These are phyloP conservation scores for Plasmodium cynomolgi DNA, from an alignment of 169 alveolate genomes.

Conservation along the genomic window DNA sequence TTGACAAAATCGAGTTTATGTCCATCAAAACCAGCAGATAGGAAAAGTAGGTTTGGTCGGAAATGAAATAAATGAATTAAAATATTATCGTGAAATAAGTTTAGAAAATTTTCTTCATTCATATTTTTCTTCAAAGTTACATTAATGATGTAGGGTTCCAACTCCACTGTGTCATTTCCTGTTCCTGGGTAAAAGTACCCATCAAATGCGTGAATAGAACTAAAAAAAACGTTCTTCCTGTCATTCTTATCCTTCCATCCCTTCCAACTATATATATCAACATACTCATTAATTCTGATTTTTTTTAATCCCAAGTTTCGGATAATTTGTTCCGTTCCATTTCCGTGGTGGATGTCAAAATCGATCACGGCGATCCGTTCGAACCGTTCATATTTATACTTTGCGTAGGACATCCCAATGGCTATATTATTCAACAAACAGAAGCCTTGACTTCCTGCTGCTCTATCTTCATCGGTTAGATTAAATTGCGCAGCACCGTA, in stretches of 20 bases:
- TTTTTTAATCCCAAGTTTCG: constrained; percentile 86
- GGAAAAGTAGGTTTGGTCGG: constrained; percentile 93
- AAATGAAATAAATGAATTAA: constrained; percentile 93
- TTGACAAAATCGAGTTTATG: constrained; percentile 95
- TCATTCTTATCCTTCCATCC: constrained; percentile 91
- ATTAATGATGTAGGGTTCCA: constrained; percentile 88
- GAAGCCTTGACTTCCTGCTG: constrained; percentile 96
- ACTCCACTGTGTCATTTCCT: constrained; percentile 83
- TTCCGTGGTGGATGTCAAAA: constrained; percentile 99
- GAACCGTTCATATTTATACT: constrained; percentile 88
- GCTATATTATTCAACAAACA: constrained; percentile 98
- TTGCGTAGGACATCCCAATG: constrained; percentile 97
- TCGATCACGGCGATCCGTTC: constrained; percentile 97
- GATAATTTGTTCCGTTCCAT: constrained; percentile 99
- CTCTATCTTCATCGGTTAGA: constrained; percentile 83
- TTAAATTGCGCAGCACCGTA: constrained; percentile 94
- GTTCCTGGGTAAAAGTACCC: constrained; percentile 96
- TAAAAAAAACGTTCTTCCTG: constrained; percentile 92
- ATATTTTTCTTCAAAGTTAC: constrained; percentile 88
- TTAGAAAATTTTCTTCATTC: constrained; percentile 84
- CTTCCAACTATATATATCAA: constrained; percentile 82
- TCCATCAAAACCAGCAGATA: constrained; percentile 99
- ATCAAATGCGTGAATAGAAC: constrained; percentile 95
- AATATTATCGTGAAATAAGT: constrained; percentile 87
- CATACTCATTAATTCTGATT: constrained; percentile 74